Percentiles rank a stretch among this genome's conserved stretches.
Conservation (phyloP, 352 stramenopile genomes). For the Phytophthora ohioensis region DNA sequence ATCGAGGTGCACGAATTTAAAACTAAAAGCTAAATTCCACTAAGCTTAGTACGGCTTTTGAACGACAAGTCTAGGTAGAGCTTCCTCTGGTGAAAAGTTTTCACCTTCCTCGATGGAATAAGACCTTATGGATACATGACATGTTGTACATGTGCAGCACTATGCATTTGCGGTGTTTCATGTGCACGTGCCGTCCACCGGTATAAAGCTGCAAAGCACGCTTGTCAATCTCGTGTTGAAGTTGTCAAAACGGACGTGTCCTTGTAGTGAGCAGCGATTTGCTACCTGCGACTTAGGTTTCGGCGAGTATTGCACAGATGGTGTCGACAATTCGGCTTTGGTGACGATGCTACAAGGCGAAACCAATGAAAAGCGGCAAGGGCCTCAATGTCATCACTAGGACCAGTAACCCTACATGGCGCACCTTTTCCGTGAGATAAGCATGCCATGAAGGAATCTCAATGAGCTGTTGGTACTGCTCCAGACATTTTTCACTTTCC, state of each 20-base stretch:
- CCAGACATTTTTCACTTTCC: constrained; percentile 11
- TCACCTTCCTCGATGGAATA: too few relatives aligned
- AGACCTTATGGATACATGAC: too few relatives aligned
- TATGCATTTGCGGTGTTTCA: too few relatives aligned
- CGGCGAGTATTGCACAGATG: constrained; percentile 3
- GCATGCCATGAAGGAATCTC: not conserved
- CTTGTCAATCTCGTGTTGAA: constrained; percentile 2
- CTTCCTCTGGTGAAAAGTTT: too few relatives aligned
- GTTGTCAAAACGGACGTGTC: constrained; percentile 9
- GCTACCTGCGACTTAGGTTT: constrained; percentile 12
- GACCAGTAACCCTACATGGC: constrained; percentile 25
- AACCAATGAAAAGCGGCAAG: constrained; percentile 29
- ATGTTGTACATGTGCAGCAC: too few relatives aligned
- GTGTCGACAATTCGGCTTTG: constrained; percentile 10
- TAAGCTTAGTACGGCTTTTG: too few relatives aligned
- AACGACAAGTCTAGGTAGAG: too few relatives aligned
- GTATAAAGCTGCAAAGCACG: not conserved
- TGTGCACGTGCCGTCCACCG: too few relatives aligned
- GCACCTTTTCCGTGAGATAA: constrained; percentile 7
- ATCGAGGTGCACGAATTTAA: too few relatives aligned
- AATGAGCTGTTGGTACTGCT: not conserved
- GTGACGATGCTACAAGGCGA: constrained; percentile 4
- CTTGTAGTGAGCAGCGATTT: constrained; percentile 1
- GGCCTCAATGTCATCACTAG: constrained; percentile 20
- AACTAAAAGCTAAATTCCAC: too few relatives aligned